phyloP scores from a whole-genome alignment of 2,329 filamentous ascomycete species.

The Lachnellula hyalina region DNA sequence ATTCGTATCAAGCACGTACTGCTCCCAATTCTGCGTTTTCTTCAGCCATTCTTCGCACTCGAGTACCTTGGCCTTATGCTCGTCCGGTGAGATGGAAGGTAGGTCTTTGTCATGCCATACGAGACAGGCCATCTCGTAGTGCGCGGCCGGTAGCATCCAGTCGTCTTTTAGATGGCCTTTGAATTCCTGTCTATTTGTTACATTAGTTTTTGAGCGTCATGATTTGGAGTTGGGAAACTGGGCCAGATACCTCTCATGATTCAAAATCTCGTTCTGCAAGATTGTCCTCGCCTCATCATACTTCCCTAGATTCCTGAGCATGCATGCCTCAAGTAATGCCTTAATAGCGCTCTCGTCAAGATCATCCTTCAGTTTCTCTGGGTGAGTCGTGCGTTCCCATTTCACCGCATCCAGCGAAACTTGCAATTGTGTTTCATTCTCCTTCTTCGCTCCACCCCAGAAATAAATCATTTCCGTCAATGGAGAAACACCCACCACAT shows the following conservation, averaged over 20 bases:
- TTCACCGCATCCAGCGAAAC: slow-evolving; percentile 56
- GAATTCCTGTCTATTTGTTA: slow-evolving; percentile 41
- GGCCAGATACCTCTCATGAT: slow-evolving; percentile 54
- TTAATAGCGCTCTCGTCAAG: slow-evolving; percentile 59
- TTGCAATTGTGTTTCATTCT: slow-evolving; percentile 61
- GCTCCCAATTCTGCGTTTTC: slow-evolving; percentile 64
- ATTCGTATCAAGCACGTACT: slow-evolving; percentile 67
- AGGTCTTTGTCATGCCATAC: slow-evolving; percentile 63
- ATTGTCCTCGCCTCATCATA: slow-evolving; percentile 60
- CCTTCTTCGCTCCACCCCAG: slow-evolving; percentile 85
- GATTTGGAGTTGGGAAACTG: neutral
- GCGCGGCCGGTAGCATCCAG: slow-evolving; percentile 66
- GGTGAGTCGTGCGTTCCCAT: slow-evolving; percentile 53
- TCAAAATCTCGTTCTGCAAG: slow-evolving; percentile 58
- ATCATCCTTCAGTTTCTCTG: slow-evolving; percentile 45
- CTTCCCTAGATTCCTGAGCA: slow-evolving; percentile 58
- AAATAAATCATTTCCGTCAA: slow-evolving; percentile 89
- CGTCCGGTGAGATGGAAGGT: slow-evolving; percentile 8
- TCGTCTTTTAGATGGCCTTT: slow-evolving; percentile 61
- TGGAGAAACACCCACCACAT: slow-evolving; percentile 76
- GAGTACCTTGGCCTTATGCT: slow-evolving; percentile 42
- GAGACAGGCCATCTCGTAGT: slow-evolving; percentile 82
- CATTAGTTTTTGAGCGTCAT: slow-evolving; percentile 10
- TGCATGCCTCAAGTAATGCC: slow-evolving; percentile 59
- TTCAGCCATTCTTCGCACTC: slow-evolving; percentile 62